Conservation (phyloP, 2,329 filamentous ascomycete genomes). For the Fusarium humuli region DNA sequence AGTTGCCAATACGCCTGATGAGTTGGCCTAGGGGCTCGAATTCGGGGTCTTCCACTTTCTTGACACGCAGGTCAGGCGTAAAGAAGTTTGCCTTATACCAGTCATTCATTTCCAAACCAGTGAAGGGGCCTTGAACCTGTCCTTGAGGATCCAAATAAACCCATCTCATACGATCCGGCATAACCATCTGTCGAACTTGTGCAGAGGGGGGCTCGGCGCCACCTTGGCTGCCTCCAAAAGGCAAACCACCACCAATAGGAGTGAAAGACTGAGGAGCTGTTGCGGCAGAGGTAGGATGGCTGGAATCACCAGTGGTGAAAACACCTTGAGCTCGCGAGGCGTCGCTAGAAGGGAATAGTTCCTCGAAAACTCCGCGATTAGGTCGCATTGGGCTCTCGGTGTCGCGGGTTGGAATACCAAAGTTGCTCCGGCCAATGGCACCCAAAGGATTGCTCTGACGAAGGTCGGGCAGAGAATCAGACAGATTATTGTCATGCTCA, state of each 20-base stretch:
- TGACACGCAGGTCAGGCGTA: constrained; percentile 91
- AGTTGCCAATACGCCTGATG: constrained; percentile 95
- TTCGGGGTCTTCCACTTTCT: constrained; percentile 91
- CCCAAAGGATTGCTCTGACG: constrained; percentile 72
- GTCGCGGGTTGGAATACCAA: constrained; percentile 66
- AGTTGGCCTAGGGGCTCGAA: constrained; percentile 96
- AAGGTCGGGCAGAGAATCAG: constrained; percentile 69
- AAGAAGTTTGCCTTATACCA: constrained; percentile 99
- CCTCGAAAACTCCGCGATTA: constrained; percentile 67
- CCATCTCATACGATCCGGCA: constrained; percentile 99
- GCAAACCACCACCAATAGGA: constrained; percentile 51
- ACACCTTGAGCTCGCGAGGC: constrained; percentile 49
- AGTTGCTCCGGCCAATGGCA: constrained; percentile 72
- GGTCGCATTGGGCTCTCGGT: constrained; percentile 69
- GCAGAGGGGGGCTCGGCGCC: constrained; percentile 66
- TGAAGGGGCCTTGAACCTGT: constrained; percentile 92
- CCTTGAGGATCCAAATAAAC: constrained; percentile 96
- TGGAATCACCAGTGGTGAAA: constrained; percentile 55
- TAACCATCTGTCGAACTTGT: constrained; percentile 92
- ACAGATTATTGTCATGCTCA: constrained; percentile 72
- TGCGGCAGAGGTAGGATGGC: constrained; percentile 51
- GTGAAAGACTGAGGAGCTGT: constrained; percentile 52
- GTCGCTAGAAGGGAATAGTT: constrained; percentile 60
- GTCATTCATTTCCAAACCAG: constrained; percentile 98
- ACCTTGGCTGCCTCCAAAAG: constrained; percentile 53